Percentiles rank a stretch among this genome's conserved stretches.
Conservation (phyloP, 73 alveolate species). For the Paramecium caudatum region DNA sequence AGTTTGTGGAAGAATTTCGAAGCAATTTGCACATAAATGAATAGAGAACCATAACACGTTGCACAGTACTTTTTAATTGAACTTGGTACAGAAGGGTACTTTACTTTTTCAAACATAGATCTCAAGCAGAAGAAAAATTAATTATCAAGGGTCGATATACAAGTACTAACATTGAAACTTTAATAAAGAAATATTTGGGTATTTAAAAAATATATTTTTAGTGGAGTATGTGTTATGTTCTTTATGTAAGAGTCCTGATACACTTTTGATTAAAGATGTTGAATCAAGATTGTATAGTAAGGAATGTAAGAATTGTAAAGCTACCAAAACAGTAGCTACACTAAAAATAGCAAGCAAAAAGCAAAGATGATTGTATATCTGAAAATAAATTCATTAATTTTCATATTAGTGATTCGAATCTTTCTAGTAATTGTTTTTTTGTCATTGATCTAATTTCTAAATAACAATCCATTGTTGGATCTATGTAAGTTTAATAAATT, state of each 20-base stretch:
- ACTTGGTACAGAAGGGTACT: conserved; percentile 82
- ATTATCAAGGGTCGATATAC: conserved; percentile 77
- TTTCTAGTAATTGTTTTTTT: conserved; percentile 29
- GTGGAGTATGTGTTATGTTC: conserved; percentile 80
- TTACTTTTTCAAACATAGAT: neutral
- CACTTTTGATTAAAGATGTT: conserved; percentile 74
- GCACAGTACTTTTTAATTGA: conserved; percentile 72
- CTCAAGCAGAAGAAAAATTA: conserved; percentile 69
- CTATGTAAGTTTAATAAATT: neutral
- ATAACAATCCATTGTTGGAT: conserved; percentile 55
- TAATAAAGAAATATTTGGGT: conserved; percentile 72
- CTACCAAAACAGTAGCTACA: conserved; percentile 76
- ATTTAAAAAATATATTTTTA: neutral
- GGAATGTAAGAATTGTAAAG: conserved; percentile 79
- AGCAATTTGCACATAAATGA: conserved; percentile 76
- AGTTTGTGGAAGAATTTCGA: conserved; percentile 80
- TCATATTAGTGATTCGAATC: conserved; percentile 53
- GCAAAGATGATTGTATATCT: conserved; percentile 19
- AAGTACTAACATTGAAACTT: conserved; percentile 75
- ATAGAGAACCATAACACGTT: conserved; percentile 78
- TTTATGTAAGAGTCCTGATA: conserved; percentile 78
- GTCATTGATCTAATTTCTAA: conserved; percentile 66
- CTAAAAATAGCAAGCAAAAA: neutral
- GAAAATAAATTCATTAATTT: neutral
- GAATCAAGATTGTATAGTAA: conserved; percentile 78